These are phyloP conservation scores for Lactarius trivialis DNA, from an alignment of 768 basidiomycete genomes.

Conservation along the genomic window DNA sequence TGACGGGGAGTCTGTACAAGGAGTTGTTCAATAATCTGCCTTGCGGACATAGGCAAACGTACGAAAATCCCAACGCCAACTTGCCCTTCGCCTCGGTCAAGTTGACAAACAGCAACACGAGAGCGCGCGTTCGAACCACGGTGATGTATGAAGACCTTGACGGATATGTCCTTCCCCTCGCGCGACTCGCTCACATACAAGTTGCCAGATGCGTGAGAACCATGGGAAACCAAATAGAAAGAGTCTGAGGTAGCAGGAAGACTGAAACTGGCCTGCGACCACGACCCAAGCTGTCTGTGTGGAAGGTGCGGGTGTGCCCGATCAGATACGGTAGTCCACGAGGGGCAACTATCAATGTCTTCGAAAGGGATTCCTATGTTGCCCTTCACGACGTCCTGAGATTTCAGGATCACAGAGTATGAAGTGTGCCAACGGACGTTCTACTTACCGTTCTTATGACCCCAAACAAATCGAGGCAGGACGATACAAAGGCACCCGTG, in stretches of 20 bases:
- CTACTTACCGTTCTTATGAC: conserved; percentile 4
- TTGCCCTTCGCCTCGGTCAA: conserved; percentile 26
- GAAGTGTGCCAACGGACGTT: conserved; percentile 20
- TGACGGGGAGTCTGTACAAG: conserved; percentile 18
- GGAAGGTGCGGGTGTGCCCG: conserved; percentile 25
- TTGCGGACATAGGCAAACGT: conserved; percentile 16
- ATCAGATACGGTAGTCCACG: conserved; percentile 9
- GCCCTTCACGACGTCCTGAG: conserved; percentile 1
- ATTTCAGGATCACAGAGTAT: background rate
- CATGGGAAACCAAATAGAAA: conserved; percentile 30
- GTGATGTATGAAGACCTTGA: conserved; percentile 32
- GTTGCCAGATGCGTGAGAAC: conserved; percentile 23
- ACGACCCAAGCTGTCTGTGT: conserved; percentile 5
- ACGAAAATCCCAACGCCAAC: conserved; percentile 37
- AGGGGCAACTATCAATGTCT: background rate
- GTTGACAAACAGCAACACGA: conserved; percentile 30
- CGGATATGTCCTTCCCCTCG: conserved; percentile 23
- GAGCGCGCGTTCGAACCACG: conserved; percentile 24
- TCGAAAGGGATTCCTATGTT: background rate
- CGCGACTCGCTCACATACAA: conserved; percentile 12
- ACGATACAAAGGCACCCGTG: conserved; percentile 14
- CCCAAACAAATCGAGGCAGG: background rate
- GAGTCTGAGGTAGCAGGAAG: conserved; percentile 30
- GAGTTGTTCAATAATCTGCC: background rate
- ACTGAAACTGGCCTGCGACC: conserved; percentile 27